Evolutionary conservation across 768 basidiomycete species (phyloP), one percentile per base, ranked within the genome.

Genomic region (Amanita polypyramis): DNA sequence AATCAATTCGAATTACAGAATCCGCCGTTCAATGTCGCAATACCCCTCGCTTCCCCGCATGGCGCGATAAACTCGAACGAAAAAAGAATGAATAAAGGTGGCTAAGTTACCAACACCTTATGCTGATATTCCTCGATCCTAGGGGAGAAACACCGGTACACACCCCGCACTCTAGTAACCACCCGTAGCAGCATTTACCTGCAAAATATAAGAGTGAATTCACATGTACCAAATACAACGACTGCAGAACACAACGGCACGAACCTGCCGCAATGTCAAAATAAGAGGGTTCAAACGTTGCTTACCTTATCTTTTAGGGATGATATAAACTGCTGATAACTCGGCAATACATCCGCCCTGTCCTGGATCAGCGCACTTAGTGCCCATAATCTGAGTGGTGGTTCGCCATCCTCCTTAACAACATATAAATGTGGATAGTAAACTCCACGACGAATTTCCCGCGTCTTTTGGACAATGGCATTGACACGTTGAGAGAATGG

Each of bases 331-430:
- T 98, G 95, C 58, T 92, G 86, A 66, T 98, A 99, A 62, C 93
- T 96, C 42, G 93, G 93, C 60, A 91, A 70, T 51, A 89, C 82
- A 63, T 99, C 96, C 57, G 90, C 83, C 49, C 96, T 83, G 65
- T 98, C 96, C 67, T 98, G 95, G 55, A 98, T 85, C 55, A 99
- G 77, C 58, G 80, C 79, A 60, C 89, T 92, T 52, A 99, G 74
- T 0, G 95, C 96, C 96, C 96, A 99, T 51, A 93, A 75, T 52
- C 94, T 75, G 59, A 99, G 70, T 38, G 93, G 85, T 5, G 92
- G 88, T 65, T 99, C 96, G 51, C 93, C 95, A 56, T 99, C 96
- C 62, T 97, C 93, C 68, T 98, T 99, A 58, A 98, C 93, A 45
- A 97, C 72, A 58, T 97, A 99, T 5, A 99, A 69, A 62, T 97